A percentile compares a stretch with the other conserved stretches of the same genome.
phyloP scores from a whole-genome alignment of 225 moss, liverwort and hornwort species.

The Pseudoscleropodium purum region DNA sequence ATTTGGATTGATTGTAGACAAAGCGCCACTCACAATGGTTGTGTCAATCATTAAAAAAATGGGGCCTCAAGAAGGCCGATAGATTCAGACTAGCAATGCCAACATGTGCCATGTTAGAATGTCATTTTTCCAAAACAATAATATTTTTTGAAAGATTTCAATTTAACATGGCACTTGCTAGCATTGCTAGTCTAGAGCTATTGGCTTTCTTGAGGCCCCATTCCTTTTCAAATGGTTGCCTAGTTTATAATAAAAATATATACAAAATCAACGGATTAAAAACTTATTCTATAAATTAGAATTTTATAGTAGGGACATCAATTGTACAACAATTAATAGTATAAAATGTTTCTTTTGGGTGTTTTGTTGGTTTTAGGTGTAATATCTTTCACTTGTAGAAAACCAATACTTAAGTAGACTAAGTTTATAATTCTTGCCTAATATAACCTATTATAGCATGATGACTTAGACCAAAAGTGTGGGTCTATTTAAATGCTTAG shows the following conservation, averaged over 20 bases:
- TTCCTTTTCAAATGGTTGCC: neutral
- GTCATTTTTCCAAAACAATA: too few species aligned
- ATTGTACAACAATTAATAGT: neutral
- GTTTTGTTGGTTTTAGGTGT: neutral
- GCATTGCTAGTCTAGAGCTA: too few species aligned
- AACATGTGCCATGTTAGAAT: too few species aligned
- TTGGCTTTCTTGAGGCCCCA: too few species aligned
- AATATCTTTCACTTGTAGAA: neutral
- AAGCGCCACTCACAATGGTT: accelerated
- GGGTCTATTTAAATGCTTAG: neutral
- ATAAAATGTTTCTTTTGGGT: neutral
- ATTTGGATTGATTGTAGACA: neutral
- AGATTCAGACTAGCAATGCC: too few species aligned
- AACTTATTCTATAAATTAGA: neutral
- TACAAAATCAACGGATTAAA: neutral
- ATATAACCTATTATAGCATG: neutral
- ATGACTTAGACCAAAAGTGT: neutral
- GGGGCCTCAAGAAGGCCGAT: too few species aligned
- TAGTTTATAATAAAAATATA: neutral
- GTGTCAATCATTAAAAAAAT: neutral
- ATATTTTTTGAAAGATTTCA: too few species aligned
- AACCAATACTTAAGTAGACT: neutral
- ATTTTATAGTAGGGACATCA: neutral
- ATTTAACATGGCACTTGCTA: too few species aligned
- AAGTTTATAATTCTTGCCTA: neutral